phyloP scores from a whole-genome alignment of 2,329 filamentous ascomycete genomes.

The Lecanosticta acicola region DNA sequence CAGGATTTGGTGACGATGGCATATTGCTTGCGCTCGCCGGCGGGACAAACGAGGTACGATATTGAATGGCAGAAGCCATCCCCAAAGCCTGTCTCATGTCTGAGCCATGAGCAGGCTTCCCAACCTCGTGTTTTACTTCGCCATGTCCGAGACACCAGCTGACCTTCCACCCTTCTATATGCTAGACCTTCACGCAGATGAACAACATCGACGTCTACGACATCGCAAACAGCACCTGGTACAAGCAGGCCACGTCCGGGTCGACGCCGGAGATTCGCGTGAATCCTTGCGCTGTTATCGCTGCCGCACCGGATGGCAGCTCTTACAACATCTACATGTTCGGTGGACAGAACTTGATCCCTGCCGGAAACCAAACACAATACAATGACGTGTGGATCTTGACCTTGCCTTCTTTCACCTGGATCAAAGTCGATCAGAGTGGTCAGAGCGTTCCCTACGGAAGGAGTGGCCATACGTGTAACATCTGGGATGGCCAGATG shows the following conservation, averaged over 20 bases:
- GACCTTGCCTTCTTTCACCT: slow-evolving; percentile 73
- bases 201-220: slow-evolving; percentile 77
- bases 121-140: too few species aligned
- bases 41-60: slow-evolving; percentile 60
- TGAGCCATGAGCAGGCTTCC: too few species aligned
- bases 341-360: slow-evolving; percentile 67
- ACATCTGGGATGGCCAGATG: slow-evolving; percentile 77
- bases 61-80: too few species aligned
- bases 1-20: slow-evolving; percentile 68
- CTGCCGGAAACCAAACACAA: slow-evolving; percentile 52
- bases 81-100: too few species aligned
- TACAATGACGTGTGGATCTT: slow-evolving; percentile 76
- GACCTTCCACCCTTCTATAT: too few species aligned
- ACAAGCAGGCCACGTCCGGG: slow-evolving; percentile 62
- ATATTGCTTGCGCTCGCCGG: slow-evolving; percentile 74
- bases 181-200: slow-evolving; percentile 56
- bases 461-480: slow-evolving; percentile 69
- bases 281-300: slow-evolving; percentile 68
- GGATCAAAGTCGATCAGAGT: slow-evolving; percentile 60
- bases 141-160: too few species aligned
- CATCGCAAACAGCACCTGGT: slow-evolving; percentile 64
- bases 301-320: slow-evolving; percentile 56
- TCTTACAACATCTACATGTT: slow-evolving; percentile 75
- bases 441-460: slow-evolving; percentile 48
- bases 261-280: slow-evolving; percentile 54